Base-by-base conservation (phyloP, 2,329 filamentous ascomycete species). In the Paecilomyces formosus region DNA sequence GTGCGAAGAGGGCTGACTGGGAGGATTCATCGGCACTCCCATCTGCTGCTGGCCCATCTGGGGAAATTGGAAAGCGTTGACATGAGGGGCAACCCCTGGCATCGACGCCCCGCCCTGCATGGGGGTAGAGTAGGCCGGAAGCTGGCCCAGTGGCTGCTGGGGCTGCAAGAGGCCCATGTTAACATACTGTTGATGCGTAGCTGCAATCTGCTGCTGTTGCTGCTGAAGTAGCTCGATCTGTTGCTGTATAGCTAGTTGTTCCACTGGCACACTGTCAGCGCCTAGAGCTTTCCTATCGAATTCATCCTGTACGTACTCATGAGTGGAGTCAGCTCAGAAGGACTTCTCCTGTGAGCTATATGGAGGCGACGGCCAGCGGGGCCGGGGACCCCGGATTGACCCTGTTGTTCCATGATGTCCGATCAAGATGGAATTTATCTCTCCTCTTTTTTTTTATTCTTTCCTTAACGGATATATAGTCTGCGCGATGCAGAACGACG, bases 161-260 rank as follows among this genome's bases (percentile, higher is more conserved):
- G 90, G 88, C 66, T 89, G 88, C 69, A 97, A 87, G 84, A 97
- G 92, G 74, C 91, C 91, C 89, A 97, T 92, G 76, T 94, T 96
- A 70, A 96, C 88, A 81, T 96, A 97, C 78, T 97, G 93, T 78
- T 97, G 92, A 72, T 97, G 92, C 64, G 91, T 94, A 68, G 91
- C 91, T 78, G 95, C 90, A 72, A 97, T 95, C 74, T 97, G 92
- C 76, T 97, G 92, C 75, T 97, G 94, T 76, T 97, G 94, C 75
- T 96, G 92, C 80, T 97, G 93, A 71, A 97, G 83, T 72, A 95
- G 84, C 78, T 97, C 93, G 72, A 97, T 97, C 79, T 97, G 93
- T 81, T 97, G 93, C 79, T 96, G 92, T 74, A 97, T 92, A 72
- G 91, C 91, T 73, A 96, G 85, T 84, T 97, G 92, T 81, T 97